Percentiles rank a stretch among this genome's conserved stretches.
Conservation (phyloP, 2,329 filamentous ascomycete genomes). For the Paracoccidioides lutzii region DNA sequence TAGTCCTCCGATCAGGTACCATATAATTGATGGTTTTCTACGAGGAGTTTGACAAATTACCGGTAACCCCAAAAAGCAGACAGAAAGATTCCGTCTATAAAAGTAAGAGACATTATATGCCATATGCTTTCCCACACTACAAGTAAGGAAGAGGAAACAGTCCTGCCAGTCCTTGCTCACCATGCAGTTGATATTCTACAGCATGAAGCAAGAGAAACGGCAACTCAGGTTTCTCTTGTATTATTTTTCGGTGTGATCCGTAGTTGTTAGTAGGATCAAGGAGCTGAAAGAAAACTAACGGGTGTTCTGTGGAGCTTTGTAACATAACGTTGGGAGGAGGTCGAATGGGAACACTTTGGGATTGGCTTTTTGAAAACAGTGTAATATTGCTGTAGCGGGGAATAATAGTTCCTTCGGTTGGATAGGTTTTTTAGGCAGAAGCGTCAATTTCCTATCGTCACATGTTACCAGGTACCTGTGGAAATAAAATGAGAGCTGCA, state of each 20-base stretch:
- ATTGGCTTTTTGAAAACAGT: constrained; percentile 24
- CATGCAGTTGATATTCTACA: constrained; percentile 16
- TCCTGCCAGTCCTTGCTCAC: constrained; percentile 5
- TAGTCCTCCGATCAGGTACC: neutral
- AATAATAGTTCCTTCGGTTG: constrained; percentile 23
- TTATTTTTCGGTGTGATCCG: constrained; percentile 23
- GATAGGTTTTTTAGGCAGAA: constrained; percentile 16
- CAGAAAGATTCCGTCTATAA: neutral
- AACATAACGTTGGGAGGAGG: neutral
- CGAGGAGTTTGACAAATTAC: neutral
- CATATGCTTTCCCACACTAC: constrained; percentile 2
- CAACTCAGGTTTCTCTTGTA: constrained; percentile 22
- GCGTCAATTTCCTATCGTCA: constrained; percentile 1
- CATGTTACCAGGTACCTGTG: neutral
- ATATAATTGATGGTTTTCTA: neutral
- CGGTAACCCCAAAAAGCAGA: neutral
- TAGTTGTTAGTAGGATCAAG: constrained; percentile 23
- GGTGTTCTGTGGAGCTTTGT: neutral
- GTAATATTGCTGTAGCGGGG: constrained; percentile 25
- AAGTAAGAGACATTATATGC: neutral
- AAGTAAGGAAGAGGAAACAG: constrained; percentile 10
- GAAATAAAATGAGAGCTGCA: neutral
- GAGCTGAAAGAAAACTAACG: constrained; percentile 15
- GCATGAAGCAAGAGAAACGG: constrained; percentile 29
- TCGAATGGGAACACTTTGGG: constrained; percentile 1